Percentiles rank a stretch among this genome's conserved stretches.
Conservation (phyloP, 2,329 filamentous ascomycete genomes). For the Microdochium bolleyi region DNA sequence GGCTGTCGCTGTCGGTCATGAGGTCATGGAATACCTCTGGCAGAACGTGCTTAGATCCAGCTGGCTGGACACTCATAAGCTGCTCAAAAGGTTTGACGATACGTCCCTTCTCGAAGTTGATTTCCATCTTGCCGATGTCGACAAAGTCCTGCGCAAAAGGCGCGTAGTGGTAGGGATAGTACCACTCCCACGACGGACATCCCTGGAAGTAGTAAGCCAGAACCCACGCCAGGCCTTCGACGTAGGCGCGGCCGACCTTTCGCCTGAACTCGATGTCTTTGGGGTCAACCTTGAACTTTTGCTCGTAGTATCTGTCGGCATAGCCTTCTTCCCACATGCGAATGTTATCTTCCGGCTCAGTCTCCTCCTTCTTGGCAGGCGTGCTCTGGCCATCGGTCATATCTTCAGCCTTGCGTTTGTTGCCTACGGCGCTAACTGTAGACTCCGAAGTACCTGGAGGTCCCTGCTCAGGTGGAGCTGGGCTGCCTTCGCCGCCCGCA, state of each 20-base stretch:
- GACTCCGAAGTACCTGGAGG: slow-evolving; percentile 12
- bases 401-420: slow-evolving; percentile 69
- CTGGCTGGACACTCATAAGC: slow-evolving; percentile 94
- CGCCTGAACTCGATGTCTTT: slow-evolving; percentile 80
- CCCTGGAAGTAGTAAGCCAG: slow-evolving; percentile 96
- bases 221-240: slow-evolving; percentile 92
- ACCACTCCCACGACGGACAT: slow-evolving; percentile 98
- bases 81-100: slow-evolving; percentile 94
- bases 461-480: slow-evolving; percentile 10
- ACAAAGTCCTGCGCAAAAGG: slow-evolving; percentile 95
- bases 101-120: slow-evolving; percentile 75
- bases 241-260: slow-evolving; percentile 83
- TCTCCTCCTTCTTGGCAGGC: slow-evolving; percentile 37
- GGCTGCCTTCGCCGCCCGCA: slow-evolving; percentile 11
- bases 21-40: slow-evolving; percentile 82
- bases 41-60: slow-evolving; percentile 85
- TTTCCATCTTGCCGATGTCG: slow-evolving; percentile 68
- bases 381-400: slow-evolving; percentile 51
- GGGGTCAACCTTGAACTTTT: slow-evolving; percentile 83
- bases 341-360: slow-evolving; percentile 69
- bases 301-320: slow-evolving; percentile 90
- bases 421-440: slow-evolving; percentile 7
- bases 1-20: slow-evolving; percentile 81
- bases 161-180: slow-evolving; percentile 96
- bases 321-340: slow-evolving; percentile 94